phyloP scores from a whole-genome alignment of 805 yeast genomes.

The Suhomyces sp. region DNA sequence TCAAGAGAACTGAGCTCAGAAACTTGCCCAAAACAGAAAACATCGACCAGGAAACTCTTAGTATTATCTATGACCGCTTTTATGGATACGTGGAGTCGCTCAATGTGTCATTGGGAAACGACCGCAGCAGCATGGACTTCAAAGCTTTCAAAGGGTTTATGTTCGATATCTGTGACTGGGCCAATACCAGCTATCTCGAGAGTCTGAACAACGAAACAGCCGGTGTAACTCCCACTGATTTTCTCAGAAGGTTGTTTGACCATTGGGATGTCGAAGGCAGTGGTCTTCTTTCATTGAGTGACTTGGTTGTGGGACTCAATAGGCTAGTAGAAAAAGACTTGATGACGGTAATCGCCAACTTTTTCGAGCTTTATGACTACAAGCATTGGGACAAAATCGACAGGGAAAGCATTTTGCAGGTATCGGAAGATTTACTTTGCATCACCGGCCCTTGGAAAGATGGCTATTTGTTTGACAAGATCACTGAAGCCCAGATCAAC shows the following conservation, averaged over 20 bases:
- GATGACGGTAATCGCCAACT: conserved; percentile 73
- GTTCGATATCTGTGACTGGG: conserved; percentile 81
- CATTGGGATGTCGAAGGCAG: conserved; percentile 64
- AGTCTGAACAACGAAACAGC: conserved; percentile 12
- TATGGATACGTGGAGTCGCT: conserved; percentile 72
- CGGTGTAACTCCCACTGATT: conserved; percentile 19
- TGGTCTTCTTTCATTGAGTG: conserved; percentile 61
- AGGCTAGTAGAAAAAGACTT: conserved; percentile 67
- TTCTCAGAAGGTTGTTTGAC: conserved; percentile 61
- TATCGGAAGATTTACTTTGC: conserved; percentile 83
- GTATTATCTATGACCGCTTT: conserved; percentile 79
- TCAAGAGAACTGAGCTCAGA: conserved; percentile 86
- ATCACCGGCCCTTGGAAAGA: conserved; percentile 87
- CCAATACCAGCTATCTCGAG: conserved; percentile 18
- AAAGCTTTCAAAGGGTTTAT: conserved; percentile 70
- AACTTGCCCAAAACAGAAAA: conserved; percentile 74
- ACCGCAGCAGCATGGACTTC: conserved; percentile 69
- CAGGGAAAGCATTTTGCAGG: conserved; percentile 73
- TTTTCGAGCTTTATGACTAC: conserved; percentile 71
- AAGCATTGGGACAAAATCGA: conserved; percentile 59
- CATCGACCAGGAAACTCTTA: conserved; percentile 54
- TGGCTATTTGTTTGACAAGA: conserved; percentile 58
- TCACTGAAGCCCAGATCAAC: conserved; percentile 63
- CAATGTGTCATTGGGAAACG: conserved; percentile 46
- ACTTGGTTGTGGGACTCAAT: conserved; percentile 72